phyloP scores from a whole-genome alignment of 2,329 filamentous ascomycete species.

The Orbilia brochopaga region DNA sequence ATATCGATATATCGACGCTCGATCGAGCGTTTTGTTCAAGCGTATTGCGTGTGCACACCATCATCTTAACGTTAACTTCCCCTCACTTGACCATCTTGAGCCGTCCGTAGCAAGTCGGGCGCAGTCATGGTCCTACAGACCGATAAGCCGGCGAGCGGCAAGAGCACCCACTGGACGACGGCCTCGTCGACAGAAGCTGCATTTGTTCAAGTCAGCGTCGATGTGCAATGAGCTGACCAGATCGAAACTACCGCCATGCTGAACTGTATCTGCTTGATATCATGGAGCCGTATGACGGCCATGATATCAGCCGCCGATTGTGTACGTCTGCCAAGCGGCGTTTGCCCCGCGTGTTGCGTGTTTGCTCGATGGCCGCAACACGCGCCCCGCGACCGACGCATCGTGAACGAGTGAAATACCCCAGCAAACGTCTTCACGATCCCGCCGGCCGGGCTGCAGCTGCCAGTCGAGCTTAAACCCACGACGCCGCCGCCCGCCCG shows the following conservation, averaged over 20 bases:
- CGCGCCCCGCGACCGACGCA: background rate
- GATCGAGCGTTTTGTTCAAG: background rate
- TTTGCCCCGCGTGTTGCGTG: background rate
- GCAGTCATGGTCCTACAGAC: no score
- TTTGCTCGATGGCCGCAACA: background rate
- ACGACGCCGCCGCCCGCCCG: background rate
- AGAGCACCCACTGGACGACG: no score
- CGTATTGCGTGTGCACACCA: background rate
- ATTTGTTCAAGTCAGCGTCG: no score
- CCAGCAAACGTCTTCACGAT: background rate
- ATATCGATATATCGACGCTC: background rate
- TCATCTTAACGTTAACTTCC: background rate
- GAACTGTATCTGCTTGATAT: no score
- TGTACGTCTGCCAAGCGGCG: no score
- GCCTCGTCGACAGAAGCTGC: no score
- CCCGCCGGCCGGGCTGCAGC: background rate
- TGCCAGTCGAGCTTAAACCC: slow-evolving; percentile 1
- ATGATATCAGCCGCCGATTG: no score
- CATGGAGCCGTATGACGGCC: no score
- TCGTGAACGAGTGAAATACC: background rate
- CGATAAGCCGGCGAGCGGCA: no score
- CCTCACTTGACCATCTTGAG: background rate
- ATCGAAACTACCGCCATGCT: no score
- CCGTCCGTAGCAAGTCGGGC: no score
- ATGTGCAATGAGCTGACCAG: no score